Conservation (phyloP, 2,329 filamentous ascomycete species). For the Paraphaeosphaeria sporulosa region DNA sequence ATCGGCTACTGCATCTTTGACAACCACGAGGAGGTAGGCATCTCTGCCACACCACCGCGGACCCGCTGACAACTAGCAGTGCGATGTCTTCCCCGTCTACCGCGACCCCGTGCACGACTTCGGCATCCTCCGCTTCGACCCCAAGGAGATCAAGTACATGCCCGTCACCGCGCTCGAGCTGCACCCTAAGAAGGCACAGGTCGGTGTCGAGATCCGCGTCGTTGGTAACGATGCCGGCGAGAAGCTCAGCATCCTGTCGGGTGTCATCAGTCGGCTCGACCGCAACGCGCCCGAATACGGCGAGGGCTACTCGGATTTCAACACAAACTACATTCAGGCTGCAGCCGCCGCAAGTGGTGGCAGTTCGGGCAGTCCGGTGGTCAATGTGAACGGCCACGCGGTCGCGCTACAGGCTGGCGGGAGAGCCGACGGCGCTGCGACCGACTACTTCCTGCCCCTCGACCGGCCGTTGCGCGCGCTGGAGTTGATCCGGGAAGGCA, state of each 20-base stretch:
- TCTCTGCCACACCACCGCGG: slow-evolving; percentile 3
- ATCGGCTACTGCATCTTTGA: slow-evolving; percentile 99
- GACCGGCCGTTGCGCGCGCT: slow-evolving; percentile 89
- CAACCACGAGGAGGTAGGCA: slow-evolving; percentile 82
- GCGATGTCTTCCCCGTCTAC: slow-evolving; percentile 95
- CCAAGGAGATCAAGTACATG: slow-evolving; percentile 97
- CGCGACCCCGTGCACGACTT: slow-evolving; percentile 99
- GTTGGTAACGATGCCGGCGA: slow-evolving; percentile 99
- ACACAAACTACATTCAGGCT: slow-evolving; percentile 94
- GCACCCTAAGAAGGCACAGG: slow-evolving; percentile 83
- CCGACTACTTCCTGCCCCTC: slow-evolving; percentile 95
- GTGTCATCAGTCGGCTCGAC: slow-evolving; percentile 94
- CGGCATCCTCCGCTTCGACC: slow-evolving; percentile 94
- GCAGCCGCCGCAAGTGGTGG: slow-evolving; percentile 96
- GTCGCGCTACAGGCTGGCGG: slow-evolving; percentile 94
- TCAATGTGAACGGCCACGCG: slow-evolving; percentile 91
- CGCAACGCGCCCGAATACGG: slow-evolving; percentile 97
- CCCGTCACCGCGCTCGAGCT: slow-evolving; percentile 80
- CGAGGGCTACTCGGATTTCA: slow-evolving; percentile 98
- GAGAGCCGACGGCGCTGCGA: slow-evolving; percentile 91
- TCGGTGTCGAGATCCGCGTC: slow-evolving; percentile 93
- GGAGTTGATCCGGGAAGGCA: slow-evolving; percentile 79
- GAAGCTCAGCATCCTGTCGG: slow-evolving; percentile 96
- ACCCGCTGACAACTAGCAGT: slow-evolving; percentile 59
- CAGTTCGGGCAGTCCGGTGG: slow-evolving; percentile 97